Evolutionary conservation across 306 rosid genomes (phyloP).

Genomic region (Glycine tomentella): DNA sequence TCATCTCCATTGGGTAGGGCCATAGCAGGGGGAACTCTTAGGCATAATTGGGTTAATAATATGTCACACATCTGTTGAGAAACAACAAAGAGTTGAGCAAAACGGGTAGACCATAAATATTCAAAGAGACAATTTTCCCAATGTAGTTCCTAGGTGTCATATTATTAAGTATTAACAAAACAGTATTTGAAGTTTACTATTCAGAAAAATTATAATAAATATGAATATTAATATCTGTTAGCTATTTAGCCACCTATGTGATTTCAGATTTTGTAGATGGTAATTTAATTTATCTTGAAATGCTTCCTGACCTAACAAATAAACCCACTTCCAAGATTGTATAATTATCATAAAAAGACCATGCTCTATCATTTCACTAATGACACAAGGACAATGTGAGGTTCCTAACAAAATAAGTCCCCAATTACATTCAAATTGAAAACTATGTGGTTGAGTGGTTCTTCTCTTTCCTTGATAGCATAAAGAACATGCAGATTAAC

Average conservation of each 20-base stretch:
- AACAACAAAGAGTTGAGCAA: conserved; percentile 38
- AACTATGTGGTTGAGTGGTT: not conserved
- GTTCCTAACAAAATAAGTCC: conserved; percentile 27
- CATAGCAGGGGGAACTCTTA: conserved; percentile 62
- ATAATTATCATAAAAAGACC: conserved; percentile 6
- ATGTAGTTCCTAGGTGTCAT: not conserved
- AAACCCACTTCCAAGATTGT: conserved; percentile 24
- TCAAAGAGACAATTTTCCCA: conserved; percentile 24
- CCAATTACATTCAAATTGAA: conserved; percentile 3
- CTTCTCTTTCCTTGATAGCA: conserved; percentile 26
- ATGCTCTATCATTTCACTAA: conserved; percentile 23
- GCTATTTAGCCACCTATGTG: not conserved
- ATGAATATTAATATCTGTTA: not conserved
- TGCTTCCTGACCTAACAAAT: not conserved
- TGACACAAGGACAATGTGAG: not conserved
- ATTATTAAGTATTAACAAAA: not conserved
- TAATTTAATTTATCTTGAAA: conserved; percentile 22
- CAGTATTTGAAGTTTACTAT: conserved; percentile 2
- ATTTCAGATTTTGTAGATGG: conserved; percentile 22
- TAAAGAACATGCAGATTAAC: conserved; percentile 26
- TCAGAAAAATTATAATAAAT: not conserved
- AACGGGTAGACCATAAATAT: too few relatives aligned
- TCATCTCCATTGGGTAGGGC: too few relatives aligned
- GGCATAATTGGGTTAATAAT: conserved; percentile 83
- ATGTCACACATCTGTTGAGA: conserved; percentile 88